These are phyloP conservation scores for Mycena citricolor DNA, from an alignment of 1,284 basidiomycete genomes.

Conservation along the genomic window DNA sequence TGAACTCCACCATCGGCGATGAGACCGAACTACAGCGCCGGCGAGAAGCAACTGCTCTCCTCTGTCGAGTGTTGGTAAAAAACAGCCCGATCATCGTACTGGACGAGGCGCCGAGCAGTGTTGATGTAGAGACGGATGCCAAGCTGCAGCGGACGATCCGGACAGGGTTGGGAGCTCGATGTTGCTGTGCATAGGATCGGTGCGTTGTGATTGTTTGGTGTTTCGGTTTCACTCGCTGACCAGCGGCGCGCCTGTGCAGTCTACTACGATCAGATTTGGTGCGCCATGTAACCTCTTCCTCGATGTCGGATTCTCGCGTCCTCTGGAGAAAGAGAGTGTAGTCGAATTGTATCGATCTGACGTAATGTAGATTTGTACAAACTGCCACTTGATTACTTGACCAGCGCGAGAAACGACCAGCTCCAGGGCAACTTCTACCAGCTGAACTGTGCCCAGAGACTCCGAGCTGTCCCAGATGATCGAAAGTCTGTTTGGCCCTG, in stretches of 20 bases:
- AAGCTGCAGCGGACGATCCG: conserved; percentile 76
- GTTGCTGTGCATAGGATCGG: conserved; percentile 53
- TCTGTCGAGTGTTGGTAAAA: conserved; percentile 73
- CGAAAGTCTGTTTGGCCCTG: too few species aligned
- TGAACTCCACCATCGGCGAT: conserved; percentile 63
- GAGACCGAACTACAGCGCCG: conserved; percentile 74
- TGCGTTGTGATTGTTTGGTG: too few species aligned
- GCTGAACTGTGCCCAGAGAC: too few species aligned
- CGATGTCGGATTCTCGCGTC: conserved; percentile 54
- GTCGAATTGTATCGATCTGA: too few species aligned
- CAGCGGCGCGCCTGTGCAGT: too few species aligned
- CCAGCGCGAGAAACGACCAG: conserved; percentile 38
- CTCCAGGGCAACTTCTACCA: conserved; percentile 50
- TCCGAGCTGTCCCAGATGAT: too few species aligned
- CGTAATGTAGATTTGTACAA: conserved; percentile 50
- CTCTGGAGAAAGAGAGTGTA: conserved; percentile 55
- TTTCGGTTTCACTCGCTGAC: too few species aligned
- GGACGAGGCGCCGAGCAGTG: conserved; percentile 81
- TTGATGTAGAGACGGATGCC: conserved; percentile 83
- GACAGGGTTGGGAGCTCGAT: conserved; percentile 65
- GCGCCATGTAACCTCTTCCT: conserved; percentile 52
- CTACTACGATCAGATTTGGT: too few species aligned
- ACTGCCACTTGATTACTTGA: conserved; percentile 41
- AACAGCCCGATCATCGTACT: conserved; percentile 70
- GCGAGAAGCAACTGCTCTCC: conserved; percentile 78